A percentile compares a stretch with the other conserved stretches of the same genome.
phyloP scores from a whole-genome alignment of 139 green algal genomes.

The Edaphochlamys debaryana region DNA sequence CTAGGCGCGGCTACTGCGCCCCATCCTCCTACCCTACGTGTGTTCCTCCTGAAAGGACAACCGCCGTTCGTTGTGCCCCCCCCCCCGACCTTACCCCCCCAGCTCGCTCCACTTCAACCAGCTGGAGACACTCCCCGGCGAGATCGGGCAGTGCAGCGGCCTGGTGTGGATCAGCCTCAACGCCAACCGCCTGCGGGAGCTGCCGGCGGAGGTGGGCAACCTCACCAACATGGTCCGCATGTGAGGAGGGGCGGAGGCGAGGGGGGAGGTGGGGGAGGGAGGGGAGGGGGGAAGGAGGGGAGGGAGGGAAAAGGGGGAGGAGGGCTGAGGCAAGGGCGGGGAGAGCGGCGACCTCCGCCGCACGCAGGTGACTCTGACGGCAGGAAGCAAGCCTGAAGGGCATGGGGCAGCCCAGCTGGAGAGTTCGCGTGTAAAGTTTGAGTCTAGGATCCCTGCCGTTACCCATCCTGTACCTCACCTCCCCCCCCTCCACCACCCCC shows the following conservation, averaged over 20 bases:
- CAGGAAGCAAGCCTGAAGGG: no score
- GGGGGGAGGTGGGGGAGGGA: no score
- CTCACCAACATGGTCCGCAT: conserved; percentile 41
- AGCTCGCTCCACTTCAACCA: conserved; percentile 58
- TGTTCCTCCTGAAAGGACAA: no score
- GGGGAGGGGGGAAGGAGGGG: not conserved
- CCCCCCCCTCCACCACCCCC: not conserved
- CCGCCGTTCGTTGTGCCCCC: no score
- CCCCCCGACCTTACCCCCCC: conserved; percentile 49
- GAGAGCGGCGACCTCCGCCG: no score
- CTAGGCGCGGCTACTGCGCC: no score
- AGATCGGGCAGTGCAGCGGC: conserved; percentile 35
- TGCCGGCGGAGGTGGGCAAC: conserved; percentile 46
- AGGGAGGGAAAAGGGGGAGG: no score
- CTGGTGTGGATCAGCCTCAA: conserved; percentile 58
- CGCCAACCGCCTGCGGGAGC: conserved; percentile 44
- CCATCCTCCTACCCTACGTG: no score
- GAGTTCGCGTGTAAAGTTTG: no score
- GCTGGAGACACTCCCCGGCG: conserved; percentile 50
- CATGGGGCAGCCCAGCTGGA: no score
- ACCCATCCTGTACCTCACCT: not conserved
- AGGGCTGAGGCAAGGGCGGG: not conserved
- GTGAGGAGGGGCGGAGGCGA: not conserved
- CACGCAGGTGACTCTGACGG: no score
- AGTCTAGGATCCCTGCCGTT: no score